Base-by-base conservation (phyloP, 345 rosid species). In the Draba incana region DNA sequence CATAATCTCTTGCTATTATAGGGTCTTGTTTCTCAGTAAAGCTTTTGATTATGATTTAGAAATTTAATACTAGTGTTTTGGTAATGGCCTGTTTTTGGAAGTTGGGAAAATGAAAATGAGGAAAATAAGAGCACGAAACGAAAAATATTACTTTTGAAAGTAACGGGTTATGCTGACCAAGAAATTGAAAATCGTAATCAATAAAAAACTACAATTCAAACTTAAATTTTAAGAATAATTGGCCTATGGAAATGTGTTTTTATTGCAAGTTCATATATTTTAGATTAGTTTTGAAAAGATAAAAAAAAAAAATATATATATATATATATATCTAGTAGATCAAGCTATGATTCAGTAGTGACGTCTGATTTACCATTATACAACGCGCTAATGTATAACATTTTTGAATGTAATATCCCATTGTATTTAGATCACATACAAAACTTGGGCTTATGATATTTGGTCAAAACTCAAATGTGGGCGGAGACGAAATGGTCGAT, bases 131-230 rank as follows among this genome's bases (percentile, higher is more conserved):
- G 56, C 39, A 57, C 10, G 48, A 35, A 57, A 35, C 45, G n/a
- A 43, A 47, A 49, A 15, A 53, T 15, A 15, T 46, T 57, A 10
- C 27, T 10, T 35, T n/a, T 57, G 63, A 68, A 15, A 45, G 71
- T 44, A 70, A 69, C 57, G 47, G 64, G 10, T 57, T 58, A 47
- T 57, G 57, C 50, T 49, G 65, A 39, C 58, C 6, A 64, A 49
- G 37, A 37, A 31, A 47, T 46, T 6, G 2, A 37, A 48, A 47
- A 48, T 27, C 11, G 6, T 27, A 69, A 45, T 24, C 7, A 35
- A 62, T n/a, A 35, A 44, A 33, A 54, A 49, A 48, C 31, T 38
- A 39, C 50, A 58, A 4, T 27, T 49, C 14, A 69, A 49, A 59
- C 51, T 27, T 13, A 37, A 56, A 33, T 5, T 35, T n/a, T 3